Base-by-base conservation (phyloP, 495 filamentous ascomycete genomes). In the Aspergillus sclerotioniger region DNA sequence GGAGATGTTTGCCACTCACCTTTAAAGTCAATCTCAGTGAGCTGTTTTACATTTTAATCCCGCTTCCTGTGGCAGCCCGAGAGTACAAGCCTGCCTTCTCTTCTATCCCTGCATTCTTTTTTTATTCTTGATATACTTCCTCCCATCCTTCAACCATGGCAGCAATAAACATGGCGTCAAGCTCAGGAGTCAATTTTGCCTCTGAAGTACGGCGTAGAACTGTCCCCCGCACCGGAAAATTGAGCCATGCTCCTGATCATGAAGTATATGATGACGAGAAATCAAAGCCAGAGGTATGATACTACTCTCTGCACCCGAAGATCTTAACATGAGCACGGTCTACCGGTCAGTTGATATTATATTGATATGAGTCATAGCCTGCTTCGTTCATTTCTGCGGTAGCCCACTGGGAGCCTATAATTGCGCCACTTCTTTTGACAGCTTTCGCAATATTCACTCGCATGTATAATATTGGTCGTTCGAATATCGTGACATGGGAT, bases 401-500 rank as follows among this genome's bases (percentile, higher is more conserved):
- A 48, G 86, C 88, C 69, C 78, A 86, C 65, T 92, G 87, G 82
- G 94, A 98, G 69, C 89, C 87, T 72, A 72, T 98, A 54, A 83
- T 96, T 71, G 91, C 90, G 33, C 94, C 95, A 37, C 68, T 96
- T 54, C 69, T 98, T 61, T 91, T 98, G 74, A 98, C 94, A 21
- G 75, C 83, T 39, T 76, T 96, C 31, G 85, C 95, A 48, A 87
- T 96, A 77, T 97, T 97, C 78, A 98, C 95, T 50, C 87, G 94
- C 57, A 80, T 96, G 76, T 98, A 90, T 73, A 95, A 89, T 75
- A 98, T 98, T 71, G 94, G 94, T 52, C 81, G 92, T 56, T 98
- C 94, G 51, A 83, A 89, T 59, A 96, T 98, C 67, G 94, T 98
- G 33, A 98, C 94, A 33, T 98, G 94, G 94, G 94, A 98, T 75